These are phyloP conservation scores for Sphagnum tenellum DNA, from an alignment of 225 moss, liverwort and hornwort species.

Conservation along the genomic window DNA sequence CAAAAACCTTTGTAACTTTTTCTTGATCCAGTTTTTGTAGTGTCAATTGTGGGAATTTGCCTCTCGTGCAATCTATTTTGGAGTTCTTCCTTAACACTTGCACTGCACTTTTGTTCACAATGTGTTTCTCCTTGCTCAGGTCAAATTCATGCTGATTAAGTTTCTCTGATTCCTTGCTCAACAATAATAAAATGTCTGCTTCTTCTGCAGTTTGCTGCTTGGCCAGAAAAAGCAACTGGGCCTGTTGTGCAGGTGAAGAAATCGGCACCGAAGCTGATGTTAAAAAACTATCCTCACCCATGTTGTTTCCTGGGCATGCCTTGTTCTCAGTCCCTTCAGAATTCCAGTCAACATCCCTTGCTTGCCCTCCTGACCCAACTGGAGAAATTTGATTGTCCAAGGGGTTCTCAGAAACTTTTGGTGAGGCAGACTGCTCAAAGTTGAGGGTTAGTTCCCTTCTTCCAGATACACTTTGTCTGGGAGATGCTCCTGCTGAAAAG, in stretches of 20 bases:
- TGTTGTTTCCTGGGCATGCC: neutral
- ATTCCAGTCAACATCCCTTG: no score
- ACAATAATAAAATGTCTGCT: neutral
- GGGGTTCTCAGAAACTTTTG: no score
- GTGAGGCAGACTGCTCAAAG: no score
- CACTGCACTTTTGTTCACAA: no score
- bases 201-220: neutral
- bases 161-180: constrained; percentile 8
- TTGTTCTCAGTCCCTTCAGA: no score
- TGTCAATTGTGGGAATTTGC: constrained; percentile 5
- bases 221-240: neutral
- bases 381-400: no score
- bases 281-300: constrained; percentile 13
- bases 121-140: constrained; percentile 8
- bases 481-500: no score
- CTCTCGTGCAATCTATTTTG: constrained; percentile 7
- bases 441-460: no score
- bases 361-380: no score
- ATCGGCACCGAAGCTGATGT: constrained; percentile 3
- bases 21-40: neutral
- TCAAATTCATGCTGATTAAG: constrained; percentile 3
- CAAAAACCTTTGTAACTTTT: neutral
- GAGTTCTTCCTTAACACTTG: constrained; percentile 4
- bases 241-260: constrained; percentile 2
- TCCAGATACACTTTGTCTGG: no score